Evolutionary conservation across 768 basidiomycete species (phyloP), one percentile per base, ranked within the genome.

Genomic region (Tylopilus sp.): DNA sequence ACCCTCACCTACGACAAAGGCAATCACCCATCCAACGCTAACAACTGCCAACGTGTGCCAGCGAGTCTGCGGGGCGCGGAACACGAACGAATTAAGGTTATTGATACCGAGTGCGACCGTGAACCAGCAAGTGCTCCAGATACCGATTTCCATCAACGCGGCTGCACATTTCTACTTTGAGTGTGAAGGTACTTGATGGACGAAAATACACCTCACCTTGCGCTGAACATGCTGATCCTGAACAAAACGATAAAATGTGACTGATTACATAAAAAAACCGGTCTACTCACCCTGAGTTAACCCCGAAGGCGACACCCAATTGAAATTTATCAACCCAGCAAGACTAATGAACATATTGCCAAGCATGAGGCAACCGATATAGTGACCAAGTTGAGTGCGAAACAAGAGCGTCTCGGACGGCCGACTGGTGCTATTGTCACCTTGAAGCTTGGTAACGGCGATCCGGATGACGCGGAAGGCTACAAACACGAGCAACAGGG

Each of bases 381-480:
- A 88, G 44, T 79, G 76, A 1, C 88, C 88, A 13, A 88, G 76
- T 55, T 86, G 85, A 7, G 85, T 86, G 50, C 78, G 76, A 66
- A 89, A 86, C 66, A 88, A 87, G 52, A 80, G 69, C 38, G 75
- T 79, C 64, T 82, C 81, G 28, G 66, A 63, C 4, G 58, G 50
- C 42, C 69, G 68, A 26, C 53, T 48, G 17, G 74, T 61, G 52
- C 65, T 61, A 25, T 59, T 44, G 17, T 63, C 55, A 31, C 49
- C 60, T 28, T 56, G 61, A 51, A 73, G 57, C 30, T 71, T 66
- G 47, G 65, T 64, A 22, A 76, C 30, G 38, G 72, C 77, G 39
- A 83, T 66, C 70, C 76, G 83, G 42, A 73, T 53, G 33, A 77
- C 70, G 51, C 81, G 77, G 26, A 74, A 48, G 48, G 70, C 71